Evolutionary conservation across 257 asterid species (phyloP), one percentile per base, ranked within the genome.

Genomic region (Fraxinus americana): DNA sequence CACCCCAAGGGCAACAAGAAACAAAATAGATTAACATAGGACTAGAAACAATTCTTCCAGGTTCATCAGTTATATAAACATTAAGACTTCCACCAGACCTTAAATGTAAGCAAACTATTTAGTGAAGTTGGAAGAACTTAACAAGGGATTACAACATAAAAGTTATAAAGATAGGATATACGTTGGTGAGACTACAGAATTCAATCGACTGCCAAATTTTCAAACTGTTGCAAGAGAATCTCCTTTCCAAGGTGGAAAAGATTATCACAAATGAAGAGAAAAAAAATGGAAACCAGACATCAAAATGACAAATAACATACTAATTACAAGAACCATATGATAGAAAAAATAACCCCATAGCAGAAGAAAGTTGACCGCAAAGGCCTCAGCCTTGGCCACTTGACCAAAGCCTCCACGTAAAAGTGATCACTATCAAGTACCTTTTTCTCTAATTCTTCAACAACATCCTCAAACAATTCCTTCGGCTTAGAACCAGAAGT

Each of bases 401-500:
- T 66, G 54, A 57, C 65, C 25, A 36, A 43, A 21, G 63, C 32
- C 72, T 61, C 54, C 54, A 17, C 23, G 21, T 36, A 23, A 48
- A 77, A 77, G 75, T 52, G 69, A 63, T 21, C 16, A 69, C 6
- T 17, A 65, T 38, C 73, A 77, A 41, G 43, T 83, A 95, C 99
- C 97, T 90, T 92, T 79, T 89, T 89, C 83, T 88, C 98, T 83
- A 95, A 79, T 86, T 92, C 98, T 85, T 95, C 99, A 35, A 74
- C 81, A 45, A 85, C 85, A 77, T 93, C 98, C 86, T 93, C 98
- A 82, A 95, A 95, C 91, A 95, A 90, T 85, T 91, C 98, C 86
- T 78, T 92, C 30, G 99, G 97, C 78, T 96, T 93, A 75, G 99
- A 95, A 84, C 99, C 99, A 78, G 97, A 87, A 67, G 83, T 85